Evolutionary conservation across 257 asterid genomes (phyloP), one percentile per base, ranked within the genome.

Genomic region (Solanum infundibuliforme): DNA sequence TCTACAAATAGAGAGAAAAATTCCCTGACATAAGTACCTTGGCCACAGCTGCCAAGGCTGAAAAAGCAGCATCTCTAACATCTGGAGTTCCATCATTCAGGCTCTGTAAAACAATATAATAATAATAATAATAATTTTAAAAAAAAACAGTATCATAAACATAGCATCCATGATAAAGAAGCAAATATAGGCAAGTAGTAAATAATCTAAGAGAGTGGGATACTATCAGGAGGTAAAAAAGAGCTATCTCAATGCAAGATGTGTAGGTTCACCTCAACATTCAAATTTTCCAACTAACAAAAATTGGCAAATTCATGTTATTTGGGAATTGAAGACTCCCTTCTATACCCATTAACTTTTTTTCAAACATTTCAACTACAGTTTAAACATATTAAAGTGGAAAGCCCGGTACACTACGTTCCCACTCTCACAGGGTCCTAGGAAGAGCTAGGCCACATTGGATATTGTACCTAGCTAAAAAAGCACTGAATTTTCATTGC

Each of bases 81-180:
- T 97, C 99, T 85, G 99, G 99, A 58, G 99, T 97, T 88, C 99
- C 99, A 89, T 97, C 99, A 92, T 97, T 96, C 71, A 97, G 96
- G 90, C 94, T 92, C 99, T 97, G 93, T 85, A 92, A 25, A 60
- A 88, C 76, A 71, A 60, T 86, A 85, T 69, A 16, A 36, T 20
- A 69, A 69, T 16, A 16, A 34, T 32, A 66, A 13, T 16, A 13
- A 31, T 7, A 13, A 68, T 7, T 32, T 16, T 2, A 3, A 62
- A 62, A 8, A 21, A 60, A 43, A 58, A 18, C 68, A 52, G 87
- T 58, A 84, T 79, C 87, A 85, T 25, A 29, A 73, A 86, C 81
- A 86, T 41, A 55, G 88, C 84, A 35, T n/a, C 52, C 88, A 72
- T 71, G 85, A 77, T 71, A 79, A 43, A 43, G 85, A 36, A 46